Base-by-base conservation (phyloP, 495 filamentous ascomycete genomes). In the Daldinia decipiens region DNA sequence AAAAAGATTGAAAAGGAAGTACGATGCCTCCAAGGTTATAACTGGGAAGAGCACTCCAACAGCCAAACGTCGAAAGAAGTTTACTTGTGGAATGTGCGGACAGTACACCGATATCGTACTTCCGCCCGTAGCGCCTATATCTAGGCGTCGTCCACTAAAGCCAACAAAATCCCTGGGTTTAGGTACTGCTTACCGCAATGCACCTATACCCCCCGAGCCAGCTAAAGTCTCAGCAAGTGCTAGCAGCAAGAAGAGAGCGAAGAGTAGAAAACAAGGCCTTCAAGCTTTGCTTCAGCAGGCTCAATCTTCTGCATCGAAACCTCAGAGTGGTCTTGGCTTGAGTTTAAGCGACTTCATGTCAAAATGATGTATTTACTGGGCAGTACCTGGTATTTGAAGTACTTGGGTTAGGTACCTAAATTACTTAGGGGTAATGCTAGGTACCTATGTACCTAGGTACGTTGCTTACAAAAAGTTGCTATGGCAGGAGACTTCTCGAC, bases 341-440 rank as follows among this genome's bases (percentile, higher is more conserved):
- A 85, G 83, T 59, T 77, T 87, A 9, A 79, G 81, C 53, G 82
- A 84, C 65, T 86, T 87, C 65, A 84, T 86, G 84, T 74, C 81
- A 67, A 83, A 82, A 70, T 83, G 45, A 79, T 50, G 4, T 15
- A 52, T 31, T 17, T n/a, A 15, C n/a, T n/a, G n/a, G n/a, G n/a
- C n/a, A n/a, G n/a, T n/a, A n/a, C n/a, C n/a, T n/a, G n/a, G n/a
- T n/a, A n/a, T n/a, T 24, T 24, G 21, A 24, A 3, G 26, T 27
- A 27, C 4, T 27, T 1, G 26, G 26, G 26, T 62, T 3, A n/a
- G n/a, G 17, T 38, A 26, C 19, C 2, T 34, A 34, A 34, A 3
- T 12, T 36, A 13, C 12, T 12, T 36, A 13, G 2, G 12, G 4
- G 11, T 12, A 9, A 34, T 9, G 26, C n/a, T n/a, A n/a, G n/a